Evolutionary conservation across 176 grass and related monocot species (phyloP).

Genomic region (Urochloa ruziziensis): DNA sequence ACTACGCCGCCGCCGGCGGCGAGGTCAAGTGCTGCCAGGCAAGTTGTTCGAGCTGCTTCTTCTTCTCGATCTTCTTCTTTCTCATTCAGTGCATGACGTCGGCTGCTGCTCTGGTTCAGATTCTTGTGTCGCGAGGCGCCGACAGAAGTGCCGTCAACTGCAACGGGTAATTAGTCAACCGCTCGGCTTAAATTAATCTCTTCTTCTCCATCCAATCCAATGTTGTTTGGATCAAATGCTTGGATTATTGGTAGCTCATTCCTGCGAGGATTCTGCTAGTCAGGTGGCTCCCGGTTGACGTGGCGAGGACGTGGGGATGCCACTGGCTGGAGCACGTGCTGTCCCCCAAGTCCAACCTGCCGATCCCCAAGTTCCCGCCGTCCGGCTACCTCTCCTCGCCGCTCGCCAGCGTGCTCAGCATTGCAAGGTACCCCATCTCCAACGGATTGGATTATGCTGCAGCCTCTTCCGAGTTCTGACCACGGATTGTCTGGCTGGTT

Average conservation of each 20-base stretch:
- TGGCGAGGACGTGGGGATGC: conserved; percentile 63
- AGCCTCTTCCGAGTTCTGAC: not conserved
- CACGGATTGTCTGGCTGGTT: not conserved
- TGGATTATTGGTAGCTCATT: not conserved
- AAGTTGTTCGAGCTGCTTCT: not conserved
- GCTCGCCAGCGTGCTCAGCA: conserved; percentile 50
- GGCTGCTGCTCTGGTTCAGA: conserved; percentile 22
- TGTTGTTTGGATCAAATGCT: not conserved
- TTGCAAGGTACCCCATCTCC: conserved; percentile 55
- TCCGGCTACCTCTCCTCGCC: conserved; percentile 66
- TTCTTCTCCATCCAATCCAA: not conserved
- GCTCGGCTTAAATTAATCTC: not conserved
- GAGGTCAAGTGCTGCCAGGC: conserved; percentile 90
- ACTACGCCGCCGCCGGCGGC: conserved; percentile 76
- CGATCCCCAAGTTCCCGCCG: conserved; percentile 63
- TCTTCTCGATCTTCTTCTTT: not conserved
- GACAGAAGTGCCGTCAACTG: conserved; percentile 49
- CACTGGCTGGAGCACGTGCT: conserved; percentile 75
- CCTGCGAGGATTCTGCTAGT: conserved; percentile 28
- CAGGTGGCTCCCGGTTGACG: conserved; percentile 85
- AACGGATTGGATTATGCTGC: too few relatives aligned
- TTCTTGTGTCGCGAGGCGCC: conserved; percentile 74
- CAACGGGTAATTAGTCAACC: conserved; percentile 52
- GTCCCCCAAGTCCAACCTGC: conserved; percentile 53
- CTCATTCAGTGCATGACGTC: not conserved